Evolutionary conservation across 169 alveolate species (phyloP), one percentile per base, ranked within the genome.

Genomic region (Eimeria acervulina): DNA sequence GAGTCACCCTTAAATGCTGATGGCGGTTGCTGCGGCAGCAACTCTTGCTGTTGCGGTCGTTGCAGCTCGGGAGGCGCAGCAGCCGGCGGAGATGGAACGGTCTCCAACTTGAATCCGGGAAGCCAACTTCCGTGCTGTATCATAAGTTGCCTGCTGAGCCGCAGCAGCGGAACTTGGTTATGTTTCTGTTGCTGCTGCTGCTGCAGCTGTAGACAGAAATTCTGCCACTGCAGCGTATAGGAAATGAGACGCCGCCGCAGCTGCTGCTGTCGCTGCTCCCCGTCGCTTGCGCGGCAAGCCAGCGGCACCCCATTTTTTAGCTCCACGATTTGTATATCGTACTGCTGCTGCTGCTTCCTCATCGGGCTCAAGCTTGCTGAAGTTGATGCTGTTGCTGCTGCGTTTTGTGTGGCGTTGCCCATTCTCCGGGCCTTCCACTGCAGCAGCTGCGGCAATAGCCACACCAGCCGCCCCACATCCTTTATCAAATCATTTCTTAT

Each of bases 401-500:
- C 72, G 28, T 13, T 33, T 28, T 8, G 36, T 31, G 36, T 33
- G 3, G 42, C 17, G 33, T 44, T 21, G 44, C 61, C 0, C 81
- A 61, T 21, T 21, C 19, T 55, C 93, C 93, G 93, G 31, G 93
- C 61, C 63, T 61, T 55, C 93, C 93, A 87, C 63, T 87, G 93
- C 83, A 87, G 93, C 93, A 87, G 93, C 93, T 87, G 93, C 31
- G 93, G 93, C 59, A 87, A 47, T 31, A 87, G 93, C 93, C 93
- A 87, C 83, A 87, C 83, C 80, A 87, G 83, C n/a, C 93, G 80
- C 38, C 93, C 93, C 1, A 87, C 66, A 87, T 87, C 93, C n/a
- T 87, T 87, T 38, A 87, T 61, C 63, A 87, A 51, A 61, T 87
- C 93, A 70, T 87, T 55, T 44, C 93, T 33, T 13, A 87, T 70